Evolutionary conservation across 1,139 yeast genomes (phyloP).

Genomic region (Suhomyces terraborum): DNA sequence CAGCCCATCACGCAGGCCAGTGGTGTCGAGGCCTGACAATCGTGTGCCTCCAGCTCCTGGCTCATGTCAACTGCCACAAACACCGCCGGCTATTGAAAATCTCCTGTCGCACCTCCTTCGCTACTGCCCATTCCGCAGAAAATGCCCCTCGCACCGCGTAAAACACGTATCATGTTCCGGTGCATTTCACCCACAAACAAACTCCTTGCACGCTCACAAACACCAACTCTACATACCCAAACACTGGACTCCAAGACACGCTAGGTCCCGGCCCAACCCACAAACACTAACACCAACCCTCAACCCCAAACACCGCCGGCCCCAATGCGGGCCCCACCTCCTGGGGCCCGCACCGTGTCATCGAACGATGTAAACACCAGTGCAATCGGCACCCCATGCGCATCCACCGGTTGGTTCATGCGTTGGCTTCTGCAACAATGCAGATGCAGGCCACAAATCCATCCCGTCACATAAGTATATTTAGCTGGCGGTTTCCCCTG

Average conservation of each 20-base stretch:
- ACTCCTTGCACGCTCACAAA: background rate
- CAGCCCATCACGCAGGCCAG: background rate
- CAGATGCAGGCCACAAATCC: conserved; percentile 1
- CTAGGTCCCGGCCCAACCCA: too few species aligned
- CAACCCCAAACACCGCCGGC: too few species aligned
- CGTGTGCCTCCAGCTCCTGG: background rate
- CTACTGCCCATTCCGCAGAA: background rate
- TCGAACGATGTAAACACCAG: background rate
- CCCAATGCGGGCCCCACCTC: too few species aligned
- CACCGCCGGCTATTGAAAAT: background rate
- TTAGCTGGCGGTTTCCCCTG: background rate
- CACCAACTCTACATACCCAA: background rate
- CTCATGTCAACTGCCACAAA: background rate
- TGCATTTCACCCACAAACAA: background rate
- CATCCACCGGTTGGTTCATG: background rate
- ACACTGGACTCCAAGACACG: too few species aligned
- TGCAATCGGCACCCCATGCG: background rate
- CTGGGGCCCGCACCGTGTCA: conserved; percentile 1
- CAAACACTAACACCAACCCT: background rate
- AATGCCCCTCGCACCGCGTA: background rate
- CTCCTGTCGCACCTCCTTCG: background rate
- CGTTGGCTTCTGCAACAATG: background rate
- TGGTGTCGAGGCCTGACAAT: too few species aligned
- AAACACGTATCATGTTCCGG: too few species aligned
- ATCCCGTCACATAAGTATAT: background rate